Conservation (phyloP, 2,329 filamentous ascomycete species). For the Magnaporthiopsis rhizophila region DNA sequence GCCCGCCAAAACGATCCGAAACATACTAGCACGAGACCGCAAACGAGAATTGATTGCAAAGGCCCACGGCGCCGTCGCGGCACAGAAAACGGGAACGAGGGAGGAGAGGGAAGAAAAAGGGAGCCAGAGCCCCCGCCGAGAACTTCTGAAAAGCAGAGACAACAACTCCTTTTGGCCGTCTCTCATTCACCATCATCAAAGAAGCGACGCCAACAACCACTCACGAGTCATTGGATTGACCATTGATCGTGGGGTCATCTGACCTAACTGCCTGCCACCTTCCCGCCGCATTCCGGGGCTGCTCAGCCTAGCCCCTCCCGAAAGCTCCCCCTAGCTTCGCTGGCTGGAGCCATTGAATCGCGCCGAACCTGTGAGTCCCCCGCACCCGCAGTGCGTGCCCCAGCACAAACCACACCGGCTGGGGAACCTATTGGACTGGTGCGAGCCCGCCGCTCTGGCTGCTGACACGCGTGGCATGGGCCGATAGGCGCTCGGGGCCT, state of each 20-base stretch:
- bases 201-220: too few species aligned
- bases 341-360: not conserved
- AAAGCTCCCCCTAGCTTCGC: not conserved
- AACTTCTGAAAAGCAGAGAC: too few species aligned
- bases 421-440: too few species aligned
- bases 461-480: not conserved
- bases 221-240: not conserved
- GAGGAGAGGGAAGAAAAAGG: not conserved
- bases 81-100: not conserved
- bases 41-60: not conserved
- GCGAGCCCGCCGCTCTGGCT: too few species aligned
- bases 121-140: too few species aligned
- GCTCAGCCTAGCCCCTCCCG: not conserved
- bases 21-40: not conserved
- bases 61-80: too few species aligned
- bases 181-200: too few species aligned
- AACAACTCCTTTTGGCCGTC: not conserved
- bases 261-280: not conserved
- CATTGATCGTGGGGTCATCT: not conserved
- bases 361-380: not conserved
- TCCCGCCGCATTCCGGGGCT: not conserved
- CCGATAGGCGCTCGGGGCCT: constrained; percentile 1
- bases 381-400: too few species aligned
- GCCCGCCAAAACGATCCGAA: not conserved
- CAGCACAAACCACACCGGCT: too few species aligned